Evolutionary conservation across 768 basidiomycete genomes (phyloP), one percentile per base, ranked within the genome.

Genomic region (Leucosporidium scottii): DNA sequence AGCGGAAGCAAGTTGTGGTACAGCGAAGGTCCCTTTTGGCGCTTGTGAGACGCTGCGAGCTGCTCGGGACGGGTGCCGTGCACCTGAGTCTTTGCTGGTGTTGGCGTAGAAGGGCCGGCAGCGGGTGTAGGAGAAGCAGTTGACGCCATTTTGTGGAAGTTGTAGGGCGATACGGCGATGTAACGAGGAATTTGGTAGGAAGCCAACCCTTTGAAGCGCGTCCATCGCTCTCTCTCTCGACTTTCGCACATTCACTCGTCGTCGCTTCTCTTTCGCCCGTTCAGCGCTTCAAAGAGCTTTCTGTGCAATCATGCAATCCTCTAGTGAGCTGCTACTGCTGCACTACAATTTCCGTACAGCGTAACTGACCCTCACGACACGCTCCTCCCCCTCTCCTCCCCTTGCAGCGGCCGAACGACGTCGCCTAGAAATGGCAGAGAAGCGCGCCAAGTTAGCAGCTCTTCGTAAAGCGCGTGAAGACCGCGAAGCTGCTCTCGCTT

Each of bases 391-490:
- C 39, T 44, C 39, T 12, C 34, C 12, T 12, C 12, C 34, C 39
- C 34, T 34, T 34, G 34, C 62, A 20, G 36, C 59, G 59, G 25
- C 39, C 4, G 67, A 72, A 51, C 61, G 72, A 0, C 50, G 69
- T 3, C 47, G 64, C 1, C 86, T 86, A 75, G 93, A 96, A 79
- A 89, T 97, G 67, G 91, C 92, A 78, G 89, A 87, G 30, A 98
- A 97, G 80, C 82, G 87, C 69, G 85, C 86, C 17, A 93, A 91
- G 78, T 86, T 97, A 44, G 90, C 86, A 59, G 90, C 91, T 70
- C 82, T 96, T 47, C 64, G 66, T 31, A 36, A 31, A 7, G 71
- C 75, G 1, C 67, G 74, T 34, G 71, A 72, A 48, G 71, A 69
- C 54, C 69, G 73, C 23, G 66, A 65, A 27, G 36, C 39, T 20